Evolutionary conservation across 129 eudicot species (phyloP).

Genomic region (carrot (Daucus carota)): DH1_v3.0 NC_030389.2:44845001-44845500

Average conservation of each 20-base stretch:
- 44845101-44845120: background rate
- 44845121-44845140: background rate
- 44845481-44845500: background rate
- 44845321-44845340: background rate
- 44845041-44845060: no score
- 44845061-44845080: no score
- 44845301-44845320: background rate
- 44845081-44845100: no score
- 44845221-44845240: no score
- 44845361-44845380: background rate
- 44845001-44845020: background rate
- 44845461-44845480: background rate
- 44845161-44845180: background rate
- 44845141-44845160: no score
- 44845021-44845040: background rate
- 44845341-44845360: background rate
- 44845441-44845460: background rate
- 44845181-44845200: background rate
- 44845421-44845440: background rate
- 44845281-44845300: background rate
- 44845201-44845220: no score
- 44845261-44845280: no score
- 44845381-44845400: background rate
- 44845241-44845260: no score
- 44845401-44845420: background rate